Evolutionary conservation across 116 monocot genomes (phyloP), one percentile per base, ranked within the genome.

Genomic region (Phalaenopsis hybrid): DNA sequence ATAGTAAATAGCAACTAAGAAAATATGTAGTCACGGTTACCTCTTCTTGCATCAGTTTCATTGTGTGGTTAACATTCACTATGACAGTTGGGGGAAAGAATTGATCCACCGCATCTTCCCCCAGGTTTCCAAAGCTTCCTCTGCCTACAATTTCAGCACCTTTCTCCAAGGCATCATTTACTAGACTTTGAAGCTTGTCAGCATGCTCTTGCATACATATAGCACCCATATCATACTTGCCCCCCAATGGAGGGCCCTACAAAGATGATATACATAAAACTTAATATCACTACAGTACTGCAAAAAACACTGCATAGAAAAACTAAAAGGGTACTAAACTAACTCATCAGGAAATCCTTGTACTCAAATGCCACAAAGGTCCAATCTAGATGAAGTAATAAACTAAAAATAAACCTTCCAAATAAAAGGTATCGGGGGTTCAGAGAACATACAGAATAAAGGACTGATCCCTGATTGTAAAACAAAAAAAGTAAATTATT

Each of bases 1-100:
- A 10, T 41, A 72, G 72, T 18, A 72, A 37, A 72, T 72, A 72
- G 31, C 72, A 72, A 46, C 6, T 46, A 75, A 21, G 46, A 45
- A 75, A 45, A 75, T 44, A 4, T 75, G 37, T 4, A 72, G 9
- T 15, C 15, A 72, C 37, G 76, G 77, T 55, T 17, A 78, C 98
- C 93, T 99, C 98, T 81, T 95, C 93, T 92, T 99, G 98, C 98
- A 99, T 99, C 34, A 99, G 79, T 81, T 89, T 95, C 93, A 99
- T 99, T 23, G 88, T 85, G 81, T 99, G 98, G 81, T 99, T 78
- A 79, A 92, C 98, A 82, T 95, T 95, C 77, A 93, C 88, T 57
- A 99, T 81, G 63, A 99, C 92, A 73, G 98, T 99, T 28, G 95
- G 95, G 67, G 95, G 95, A 74, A 99, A 99, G 82, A 93, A 99